Conservation (phyloP, 108 stramenopile genomes). For the Nitzschia palea region DNA sequence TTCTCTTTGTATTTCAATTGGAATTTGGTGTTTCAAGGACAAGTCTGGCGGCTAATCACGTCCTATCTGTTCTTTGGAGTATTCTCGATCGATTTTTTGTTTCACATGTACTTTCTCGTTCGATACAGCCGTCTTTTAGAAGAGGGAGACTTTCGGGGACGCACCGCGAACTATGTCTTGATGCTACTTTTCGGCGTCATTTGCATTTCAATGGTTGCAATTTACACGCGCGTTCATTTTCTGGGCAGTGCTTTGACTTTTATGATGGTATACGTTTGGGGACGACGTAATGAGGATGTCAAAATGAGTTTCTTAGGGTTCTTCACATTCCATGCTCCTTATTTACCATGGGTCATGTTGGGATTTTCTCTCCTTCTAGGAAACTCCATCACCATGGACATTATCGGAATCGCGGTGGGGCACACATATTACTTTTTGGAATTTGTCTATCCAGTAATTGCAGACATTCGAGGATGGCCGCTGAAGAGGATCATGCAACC, state of each 20-base stretch:
- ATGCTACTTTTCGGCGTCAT: slow-evolving; percentile 90
- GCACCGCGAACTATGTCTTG: slow-evolving; percentile 89
- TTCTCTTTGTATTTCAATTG: slow-evolving; percentile 94
- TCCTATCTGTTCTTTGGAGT: slow-evolving; percentile 97
- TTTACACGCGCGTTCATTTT: slow-evolving; percentile 85
- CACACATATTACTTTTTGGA: slow-evolving; percentile 97
- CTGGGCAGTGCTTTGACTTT: slow-evolving; percentile 93
- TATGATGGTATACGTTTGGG: slow-evolving; percentile 99
- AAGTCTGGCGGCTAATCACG: slow-evolving; percentile 95
- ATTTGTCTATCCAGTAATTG: slow-evolving; percentile 93
- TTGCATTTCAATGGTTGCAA: slow-evolving; percentile 79
- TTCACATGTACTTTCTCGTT: slow-evolving; percentile 98
- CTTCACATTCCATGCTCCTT: slow-evolving; percentile 93
- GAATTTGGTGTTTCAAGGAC: slow-evolving; percentile 87
- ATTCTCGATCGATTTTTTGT: slow-evolving; percentile 96
- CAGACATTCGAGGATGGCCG: slow-evolving; percentile 90
- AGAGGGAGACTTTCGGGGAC: slow-evolving; percentile 94
- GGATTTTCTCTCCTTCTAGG: slow-evolving; percentile 86
- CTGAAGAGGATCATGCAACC: slow-evolving; percentile 76
- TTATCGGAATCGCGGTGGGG: slow-evolving; percentile 95
- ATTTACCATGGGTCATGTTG: slow-evolving; percentile 97
- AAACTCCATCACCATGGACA: slow-evolving; percentile 76
- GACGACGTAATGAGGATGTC: slow-evolving; percentile 83
- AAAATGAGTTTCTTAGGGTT: slow-evolving; percentile 94
- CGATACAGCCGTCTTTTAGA: slow-evolving; percentile 95